Conservation (phyloP, 345 rosid species). For the Melaleuca quinquenervia region DNA sequence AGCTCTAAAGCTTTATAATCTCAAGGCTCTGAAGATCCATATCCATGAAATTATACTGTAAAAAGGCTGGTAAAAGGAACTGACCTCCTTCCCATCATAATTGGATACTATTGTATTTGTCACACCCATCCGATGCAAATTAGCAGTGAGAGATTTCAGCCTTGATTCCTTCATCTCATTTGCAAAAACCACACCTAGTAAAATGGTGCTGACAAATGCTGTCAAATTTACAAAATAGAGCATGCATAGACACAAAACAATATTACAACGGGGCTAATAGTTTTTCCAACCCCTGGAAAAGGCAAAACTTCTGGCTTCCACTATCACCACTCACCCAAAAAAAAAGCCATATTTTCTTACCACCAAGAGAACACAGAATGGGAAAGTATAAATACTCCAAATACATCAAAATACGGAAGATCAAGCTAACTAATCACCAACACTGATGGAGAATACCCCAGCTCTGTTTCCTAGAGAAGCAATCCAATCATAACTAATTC, state of each 20-base stretch:
- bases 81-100: conserved; percentile 95
- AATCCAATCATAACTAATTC: background rate
- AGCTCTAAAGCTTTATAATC: background rate
- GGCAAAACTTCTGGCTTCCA: background rate
- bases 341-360: background rate
- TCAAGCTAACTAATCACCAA: background rate
- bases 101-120: conserved; percentile 85
- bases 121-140: conserved; percentile 92
- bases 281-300: background rate
- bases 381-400: background rate
- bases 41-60: background rate
- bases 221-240: background rate
- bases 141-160: conserved; percentile 81
- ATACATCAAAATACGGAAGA: background rate
- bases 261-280: background rate
- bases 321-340: background rate
- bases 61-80: conserved; percentile 4
- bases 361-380: background rate
- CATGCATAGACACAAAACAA: background rate
- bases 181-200: conserved; percentile 73
- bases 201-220: background rate
- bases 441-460: background rate
- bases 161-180: conserved; percentile 84
- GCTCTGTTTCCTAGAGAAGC: background rate
- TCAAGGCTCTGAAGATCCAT: background rate